Evolutionary conservation across 768 basidiomycete species (phyloP).

Genomic region (Boletus subcaerulescens): DNA sequence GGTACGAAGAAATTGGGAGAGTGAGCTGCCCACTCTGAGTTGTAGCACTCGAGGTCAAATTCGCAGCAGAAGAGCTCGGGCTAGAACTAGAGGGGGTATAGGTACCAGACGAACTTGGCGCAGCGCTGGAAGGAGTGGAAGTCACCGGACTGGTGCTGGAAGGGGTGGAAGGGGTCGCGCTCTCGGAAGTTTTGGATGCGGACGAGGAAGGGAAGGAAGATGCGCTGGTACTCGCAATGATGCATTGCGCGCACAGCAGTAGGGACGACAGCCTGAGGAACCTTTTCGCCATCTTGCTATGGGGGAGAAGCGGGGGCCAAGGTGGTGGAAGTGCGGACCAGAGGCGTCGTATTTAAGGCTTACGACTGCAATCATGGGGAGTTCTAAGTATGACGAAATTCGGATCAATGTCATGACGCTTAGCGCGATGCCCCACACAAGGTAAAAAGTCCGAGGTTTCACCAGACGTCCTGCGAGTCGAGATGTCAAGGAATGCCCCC

Average conservation of each 20-base stretch:
- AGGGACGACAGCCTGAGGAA: constrained; percentile 11
- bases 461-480: background rate
- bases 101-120: background rate
- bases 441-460: background rate
- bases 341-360: constrained; percentile 3
- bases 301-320: background rate
- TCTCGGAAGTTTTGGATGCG: background rate
- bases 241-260: constrained; percentile 10
- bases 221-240: background rate
- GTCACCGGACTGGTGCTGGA: background rate
- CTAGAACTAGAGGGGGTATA: background rate
- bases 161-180: background rate
- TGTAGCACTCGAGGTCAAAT: background rate
- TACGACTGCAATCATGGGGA: too few relatives aligned
- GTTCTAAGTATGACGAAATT: background rate
- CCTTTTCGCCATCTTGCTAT: constrained; percentile 17
- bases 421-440: background rate
- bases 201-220: background rate
- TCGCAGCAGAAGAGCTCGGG: constrained; percentile 8
- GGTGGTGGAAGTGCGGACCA: background rate
- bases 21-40: constrained; percentile 27
- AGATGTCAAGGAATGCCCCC: background rate
- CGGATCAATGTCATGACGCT: background rate
- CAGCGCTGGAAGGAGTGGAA: constrained; percentile 1
- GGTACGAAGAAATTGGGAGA: constrained; percentile 38